Percentiles rank a stretch among this genome's conserved stretches.
Evolutionary conservation across 1,139 yeast species (phyloP).

Genomic region (Magnusiomyces fungicola): DNA sequence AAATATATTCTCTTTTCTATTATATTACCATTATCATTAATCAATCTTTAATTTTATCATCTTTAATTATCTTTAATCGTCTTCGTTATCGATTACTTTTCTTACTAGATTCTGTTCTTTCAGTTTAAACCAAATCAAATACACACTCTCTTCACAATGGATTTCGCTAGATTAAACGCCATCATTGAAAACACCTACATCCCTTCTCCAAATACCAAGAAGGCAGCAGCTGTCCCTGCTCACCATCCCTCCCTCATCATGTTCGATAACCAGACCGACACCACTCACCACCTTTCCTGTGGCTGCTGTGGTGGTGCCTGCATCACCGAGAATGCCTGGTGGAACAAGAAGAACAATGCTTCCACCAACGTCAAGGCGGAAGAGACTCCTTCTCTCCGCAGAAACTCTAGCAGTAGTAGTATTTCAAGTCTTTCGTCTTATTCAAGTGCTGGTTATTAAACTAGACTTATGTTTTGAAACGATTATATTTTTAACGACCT

Average conservation of each 20-base stretch:
- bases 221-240: conserved; percentile 20
- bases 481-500: background rate
- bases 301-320: conserved; percentile 45
- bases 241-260: conserved; percentile 14
- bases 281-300: conserved; percentile 39
- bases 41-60: background rate
- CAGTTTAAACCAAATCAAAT: conserved; percentile 4
- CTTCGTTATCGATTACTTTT: background rate
- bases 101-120: background rate
- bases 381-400: conserved; percentile 6
- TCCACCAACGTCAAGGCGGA: background rate
- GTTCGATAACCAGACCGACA: conserved; percentile 38
- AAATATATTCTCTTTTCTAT: too few species aligned
- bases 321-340: conserved; percentile 43
- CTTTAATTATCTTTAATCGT: background rate
- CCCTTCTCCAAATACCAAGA: conserved; percentile 27
- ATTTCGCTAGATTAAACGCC: conserved; percentile 34
- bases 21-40: too few species aligned
- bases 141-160: conserved; percentile 34
- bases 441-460: background rate
- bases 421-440: conserved; percentile 9
- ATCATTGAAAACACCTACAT: conserved; percentile 41
- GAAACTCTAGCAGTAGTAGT: conserved; percentile 9
- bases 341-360: conserved; percentile 25
- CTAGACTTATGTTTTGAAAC: background rate